Evolutionary conservation across 352 stramenopile genomes (phyloP).

Genomic region (Phytophthora syringae): DNA sequence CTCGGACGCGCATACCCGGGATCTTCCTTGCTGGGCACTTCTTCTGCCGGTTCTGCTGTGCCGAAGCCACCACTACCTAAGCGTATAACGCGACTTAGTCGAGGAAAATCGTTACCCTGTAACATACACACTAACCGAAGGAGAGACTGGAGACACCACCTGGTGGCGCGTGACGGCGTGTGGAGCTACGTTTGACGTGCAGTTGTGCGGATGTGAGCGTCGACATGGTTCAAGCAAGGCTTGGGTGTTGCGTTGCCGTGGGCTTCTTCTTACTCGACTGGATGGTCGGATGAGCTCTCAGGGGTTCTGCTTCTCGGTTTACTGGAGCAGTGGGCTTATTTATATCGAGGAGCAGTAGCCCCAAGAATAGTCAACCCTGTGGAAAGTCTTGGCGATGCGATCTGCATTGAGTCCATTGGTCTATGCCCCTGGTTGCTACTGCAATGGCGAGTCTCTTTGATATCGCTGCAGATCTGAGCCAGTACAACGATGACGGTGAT

Average conservation of each 20-base stretch:
- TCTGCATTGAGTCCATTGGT: neutral
- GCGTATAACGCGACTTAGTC: conserved; percentile 4
- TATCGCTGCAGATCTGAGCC: conserved; percentile 54
- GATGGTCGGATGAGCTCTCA: neutral
- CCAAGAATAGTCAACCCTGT: conserved; percentile 14
- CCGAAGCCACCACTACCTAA: conserved; percentile 58
- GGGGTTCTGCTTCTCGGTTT: neutral
- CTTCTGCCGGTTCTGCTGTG: conserved; percentile 40
- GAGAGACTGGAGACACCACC: conserved; percentile 71
- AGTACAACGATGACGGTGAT: conserved; percentile 32
- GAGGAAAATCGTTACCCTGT: neutral
- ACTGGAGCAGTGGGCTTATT: conserved; percentile 6
- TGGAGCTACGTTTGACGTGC: conserved; percentile 81
- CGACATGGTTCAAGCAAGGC: conserved; percentile 49
- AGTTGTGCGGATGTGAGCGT: conserved; percentile 81
- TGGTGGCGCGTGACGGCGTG: conserved; percentile 70
- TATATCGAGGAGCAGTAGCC: neutral
- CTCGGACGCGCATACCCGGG: conserved; percentile 14
- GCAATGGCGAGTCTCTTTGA: conserved; percentile 69
- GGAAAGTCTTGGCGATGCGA: neutral
- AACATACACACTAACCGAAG: conserved; percentile 50
- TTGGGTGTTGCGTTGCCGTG: conserved; percentile 5
- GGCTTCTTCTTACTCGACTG: conserved; percentile 4
- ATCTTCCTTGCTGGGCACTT: conserved; percentile 24
- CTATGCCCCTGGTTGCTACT: neutral